Evolutionary conservation across 495 filamentous ascomycete species (phyloP).

Genomic region (Choiromyces venosus): DNA sequence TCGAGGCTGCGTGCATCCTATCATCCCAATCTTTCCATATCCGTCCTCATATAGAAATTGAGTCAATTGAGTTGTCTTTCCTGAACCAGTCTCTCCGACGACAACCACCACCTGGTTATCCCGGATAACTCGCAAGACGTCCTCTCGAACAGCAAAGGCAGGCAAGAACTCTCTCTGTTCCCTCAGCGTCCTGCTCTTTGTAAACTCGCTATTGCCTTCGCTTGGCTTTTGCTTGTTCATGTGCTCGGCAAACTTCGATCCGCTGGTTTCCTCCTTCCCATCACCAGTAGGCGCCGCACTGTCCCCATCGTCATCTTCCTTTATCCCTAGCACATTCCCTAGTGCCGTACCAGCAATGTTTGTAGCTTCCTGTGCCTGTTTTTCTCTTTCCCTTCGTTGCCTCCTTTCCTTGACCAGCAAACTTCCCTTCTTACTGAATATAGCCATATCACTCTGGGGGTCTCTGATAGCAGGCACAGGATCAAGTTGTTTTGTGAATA

Average conservation of each 20-base stretch:
- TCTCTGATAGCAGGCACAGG: constrained; percentile 90
- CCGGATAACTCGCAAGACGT: constrained; percentile 85
- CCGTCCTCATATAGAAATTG: constrained; percentile 93
- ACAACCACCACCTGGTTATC: constrained; percentile 98
- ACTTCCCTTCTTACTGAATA: constrained; percentile 94
- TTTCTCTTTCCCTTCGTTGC: constrained; percentile 87
- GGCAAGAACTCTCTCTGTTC: constrained; percentile 94
- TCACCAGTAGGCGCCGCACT: constrained; percentile 43
- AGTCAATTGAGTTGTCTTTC: constrained; percentile 94
- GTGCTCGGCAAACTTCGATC: constrained; percentile 84
- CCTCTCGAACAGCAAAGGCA: constrained; percentile 94
- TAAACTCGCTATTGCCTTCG: constrained; percentile 85
- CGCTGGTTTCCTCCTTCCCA: constrained; percentile 63
- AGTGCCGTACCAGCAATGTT: constrained; percentile 86
- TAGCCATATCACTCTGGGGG: constrained; percentile 97
- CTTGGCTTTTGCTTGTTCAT: constrained; percentile 64
- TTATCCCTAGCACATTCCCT: constrained; percentile 90
- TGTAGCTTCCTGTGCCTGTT: constrained; percentile 92
- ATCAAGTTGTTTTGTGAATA: constrained; percentile 96
- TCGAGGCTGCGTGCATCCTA: constrained; percentile 94
- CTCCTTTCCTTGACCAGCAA: constrained; percentile 84
- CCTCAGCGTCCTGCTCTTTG: constrained; percentile 78
- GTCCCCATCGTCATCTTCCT: constrained; percentile 64
- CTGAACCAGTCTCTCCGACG: constrained; percentile 92
- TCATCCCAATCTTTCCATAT: constrained; percentile 81